Evolutionary conservation across 805 yeast species (phyloP).

Genomic region (Candida pseudoglaebosa): DNA sequence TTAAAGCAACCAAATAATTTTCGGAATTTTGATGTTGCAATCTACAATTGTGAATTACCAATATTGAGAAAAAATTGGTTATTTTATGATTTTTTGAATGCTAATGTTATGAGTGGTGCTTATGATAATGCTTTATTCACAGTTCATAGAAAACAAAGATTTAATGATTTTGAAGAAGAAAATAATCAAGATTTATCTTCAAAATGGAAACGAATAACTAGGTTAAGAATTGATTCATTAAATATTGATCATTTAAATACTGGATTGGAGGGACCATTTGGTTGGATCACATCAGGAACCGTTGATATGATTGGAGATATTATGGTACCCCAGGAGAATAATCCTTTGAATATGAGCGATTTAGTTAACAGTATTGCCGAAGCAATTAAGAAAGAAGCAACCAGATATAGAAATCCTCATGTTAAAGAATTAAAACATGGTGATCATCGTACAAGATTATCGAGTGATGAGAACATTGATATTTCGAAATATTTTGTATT

Average conservation of each 20-base stretch:
- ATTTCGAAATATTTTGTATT: slow-evolving; percentile 61
- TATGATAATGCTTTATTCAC: slow-evolving; percentile 93
- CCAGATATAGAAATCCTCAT: slow-evolving; percentile 36
- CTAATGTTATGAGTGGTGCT: slow-evolving; percentile 81
- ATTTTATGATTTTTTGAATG: slow-evolving; percentile 79
- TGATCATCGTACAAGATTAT: slow-evolving; percentile 26
- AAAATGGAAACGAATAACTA: slow-evolving; percentile 49
- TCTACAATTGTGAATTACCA: slow-evolving; percentile 82
- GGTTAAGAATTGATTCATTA: slow-evolving; percentile 80
- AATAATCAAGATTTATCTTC: slow-evolving; percentile 11
- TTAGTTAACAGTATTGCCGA: slow-evolving; percentile 47
- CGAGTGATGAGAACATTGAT: slow-evolving; percentile 26
- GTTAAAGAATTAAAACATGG: slow-evolving; percentile 15
- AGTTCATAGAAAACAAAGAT: slow-evolving; percentile 70
- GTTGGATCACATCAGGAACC: slow-evolving; percentile 91
- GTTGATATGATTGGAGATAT: slow-evolving; percentile 94
- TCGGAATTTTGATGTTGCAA: slow-evolving; percentile 79
- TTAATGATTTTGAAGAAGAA: slow-evolving; percentile 40
- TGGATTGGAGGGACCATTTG: slow-evolving; percentile 92
- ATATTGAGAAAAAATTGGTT: slow-evolving; percentile 89
- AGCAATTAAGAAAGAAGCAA: slow-evolving; percentile 46
- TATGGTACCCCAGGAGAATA: slow-evolving; percentile 65
- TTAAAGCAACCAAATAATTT: slow-evolving; percentile 77
- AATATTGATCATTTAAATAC: slow-evolving; percentile 85
- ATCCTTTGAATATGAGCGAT: slow-evolving; percentile 46